phyloP scores from a whole-genome alignment of 176 grass and related monocot genomes.

The Eragrostis curvula region DNA sequence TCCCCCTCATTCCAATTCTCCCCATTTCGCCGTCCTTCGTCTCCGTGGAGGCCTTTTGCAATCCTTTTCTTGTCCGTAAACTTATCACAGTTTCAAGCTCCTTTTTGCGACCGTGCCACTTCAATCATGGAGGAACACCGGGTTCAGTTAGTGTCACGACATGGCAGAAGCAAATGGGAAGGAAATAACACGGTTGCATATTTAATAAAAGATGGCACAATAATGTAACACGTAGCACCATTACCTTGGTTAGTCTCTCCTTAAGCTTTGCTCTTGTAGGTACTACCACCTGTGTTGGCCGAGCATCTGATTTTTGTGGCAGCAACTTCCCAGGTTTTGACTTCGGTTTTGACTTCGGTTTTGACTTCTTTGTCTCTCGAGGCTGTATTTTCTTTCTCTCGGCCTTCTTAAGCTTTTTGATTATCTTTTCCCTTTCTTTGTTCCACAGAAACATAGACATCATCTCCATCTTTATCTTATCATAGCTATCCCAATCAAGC shows the following conservation, averaged over 20 bases:
- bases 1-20: slow-evolving; percentile 1
- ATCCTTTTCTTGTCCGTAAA: slow-evolving; percentile 13
- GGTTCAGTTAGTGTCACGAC: slow-evolving; percentile 11
- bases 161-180: not conserved
- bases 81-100: slow-evolving; percentile 47
- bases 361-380: slow-evolving; percentile 19
- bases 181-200: not conserved
- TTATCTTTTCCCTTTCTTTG: slow-evolving; percentile 47
- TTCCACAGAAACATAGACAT: slow-evolving; percentile 42
- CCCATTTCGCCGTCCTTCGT: slow-evolving; percentile 12
- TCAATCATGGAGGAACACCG: not conserved
- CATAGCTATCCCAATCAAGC: slow-evolving; percentile 80
- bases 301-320: slow-evolving; percentile 16
- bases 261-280: slow-evolving; percentile 67
- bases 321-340: slow-evolving; percentile 38
- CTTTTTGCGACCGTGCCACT: slow-evolving; percentile 57
- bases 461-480: slow-evolving; percentile 61
- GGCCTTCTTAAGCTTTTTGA: slow-evolving; percentile 42
- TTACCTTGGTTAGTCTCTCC: slow-evolving; percentile 83
- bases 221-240: not conserved
- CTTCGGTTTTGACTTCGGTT: too few relatives aligned
- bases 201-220: not conserved
- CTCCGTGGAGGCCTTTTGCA: not conserved
- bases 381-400: slow-evolving; percentile 24
- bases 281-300: slow-evolving; percentile 26